Evolutionary conservation across 768 basidiomycete genomes (phyloP).

Genomic region (Hemileccinum rubropunctum): DNA sequence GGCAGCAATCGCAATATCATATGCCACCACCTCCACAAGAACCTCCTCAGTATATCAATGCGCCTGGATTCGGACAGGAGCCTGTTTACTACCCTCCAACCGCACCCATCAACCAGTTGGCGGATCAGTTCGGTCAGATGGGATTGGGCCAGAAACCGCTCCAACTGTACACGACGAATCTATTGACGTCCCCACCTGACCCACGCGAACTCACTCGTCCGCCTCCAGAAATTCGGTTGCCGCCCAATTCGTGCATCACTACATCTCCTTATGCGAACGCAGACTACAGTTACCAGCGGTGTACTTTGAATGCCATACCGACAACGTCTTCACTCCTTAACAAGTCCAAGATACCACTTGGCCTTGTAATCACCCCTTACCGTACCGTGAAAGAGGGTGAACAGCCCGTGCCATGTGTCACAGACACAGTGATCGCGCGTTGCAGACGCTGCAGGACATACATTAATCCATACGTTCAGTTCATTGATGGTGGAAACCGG

Average conservation of each 20-base stretch:
- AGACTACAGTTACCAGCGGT: conserved; percentile 88
- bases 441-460: conserved; percentile 95
- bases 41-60: conserved; percentile 41
- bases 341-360: conserved; percentile 91
- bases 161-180: conserved; percentile 82
- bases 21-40: conserved; percentile 43
- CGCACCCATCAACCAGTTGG: conserved; percentile 55
- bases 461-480: conserved; percentile 97
- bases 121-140: conserved; percentile 90
- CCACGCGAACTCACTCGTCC: conserved; percentile 77
- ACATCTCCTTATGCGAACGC: conserved; percentile 79
- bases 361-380: conserved; percentile 87
- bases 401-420: conserved; percentile 81
- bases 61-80: conserved; percentile 44
- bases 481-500: conserved; percentile 96
- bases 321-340: conserved; percentile 81
- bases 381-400: conserved; percentile 82
- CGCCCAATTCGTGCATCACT: conserved; percentile 79
- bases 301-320: conserved; percentile 89
- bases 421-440: conserved; percentile 93
- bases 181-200: conserved; percentile 90
- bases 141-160: conserved; percentile 78
- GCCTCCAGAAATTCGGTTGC: conserved; percentile 88
- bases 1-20: conserved; percentile 53
- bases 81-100: conserved; percentile 37